Conservation (phyloP, 1,284 basidiomycete species). For the Singerocomus inundabilis region DNA sequence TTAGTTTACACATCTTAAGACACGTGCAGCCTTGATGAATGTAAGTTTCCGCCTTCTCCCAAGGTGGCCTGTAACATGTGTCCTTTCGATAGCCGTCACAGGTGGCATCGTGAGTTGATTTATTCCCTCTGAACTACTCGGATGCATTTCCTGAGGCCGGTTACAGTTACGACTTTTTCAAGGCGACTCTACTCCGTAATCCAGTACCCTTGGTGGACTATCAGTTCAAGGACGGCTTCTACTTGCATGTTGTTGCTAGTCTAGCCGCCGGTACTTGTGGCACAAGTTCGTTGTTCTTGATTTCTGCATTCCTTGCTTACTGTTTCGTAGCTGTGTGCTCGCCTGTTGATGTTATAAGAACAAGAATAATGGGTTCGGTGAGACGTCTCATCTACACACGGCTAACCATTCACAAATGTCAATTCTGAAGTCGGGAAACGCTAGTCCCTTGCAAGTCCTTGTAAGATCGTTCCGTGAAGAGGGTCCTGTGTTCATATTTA, state of each 20-base stretch:
- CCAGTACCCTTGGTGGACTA: conserved; percentile 60
- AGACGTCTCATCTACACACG: conserved; percentile 20
- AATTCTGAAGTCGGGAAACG: conserved; percentile 46
- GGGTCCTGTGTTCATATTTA: conserved; percentile 83
- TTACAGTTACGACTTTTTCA: conserved; percentile 85
- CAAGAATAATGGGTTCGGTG: conserved; percentile 74
- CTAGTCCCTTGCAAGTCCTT: conserved; percentile 50
- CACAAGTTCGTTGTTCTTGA: conserved; percentile 57
- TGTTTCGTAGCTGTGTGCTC: conserved; percentile 70
- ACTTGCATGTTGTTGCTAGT: conserved; percentile 65
- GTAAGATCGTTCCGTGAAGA: conserved; percentile 63
- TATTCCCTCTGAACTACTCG: background rate
- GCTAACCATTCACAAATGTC: background rate
- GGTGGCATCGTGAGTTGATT: conserved; percentile 78
- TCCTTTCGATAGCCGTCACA: conserved; percentile 60
- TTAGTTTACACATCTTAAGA: conserved; percentile 36
- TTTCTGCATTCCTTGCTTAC: conserved; percentile 7
- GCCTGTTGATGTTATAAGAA: conserved; percentile 84
- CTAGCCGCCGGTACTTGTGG: conserved; percentile 81
- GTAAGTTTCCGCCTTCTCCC: conserved; percentile 38
- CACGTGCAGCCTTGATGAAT: conserved; percentile 85
- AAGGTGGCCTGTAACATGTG: conserved; percentile 9
- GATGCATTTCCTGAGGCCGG: conserved; percentile 4
- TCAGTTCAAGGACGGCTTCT: conserved; percentile 67
- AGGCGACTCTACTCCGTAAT: conserved; percentile 57